Percentiles rank a stretch among this genome's conserved stretches.
Conservation (phyloP, 1,139 yeast species). For the Kodamaea anthophila region DNA sequence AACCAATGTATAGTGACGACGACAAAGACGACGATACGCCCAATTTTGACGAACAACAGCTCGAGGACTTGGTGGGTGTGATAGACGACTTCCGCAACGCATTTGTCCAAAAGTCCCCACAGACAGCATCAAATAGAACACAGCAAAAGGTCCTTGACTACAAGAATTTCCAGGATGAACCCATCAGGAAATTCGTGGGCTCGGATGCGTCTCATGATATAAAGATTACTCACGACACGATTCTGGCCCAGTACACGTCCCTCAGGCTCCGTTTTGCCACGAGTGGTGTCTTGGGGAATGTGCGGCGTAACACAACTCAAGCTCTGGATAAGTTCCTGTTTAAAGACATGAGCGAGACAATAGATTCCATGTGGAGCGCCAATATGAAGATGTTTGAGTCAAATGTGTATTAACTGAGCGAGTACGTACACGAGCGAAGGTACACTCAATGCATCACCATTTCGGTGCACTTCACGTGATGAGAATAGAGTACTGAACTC, state of each 20-base stretch:
- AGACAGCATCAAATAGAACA: constrained; percentile 18
- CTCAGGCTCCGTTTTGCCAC: constrained; percentile 31
- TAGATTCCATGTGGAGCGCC: constrained; percentile 10
- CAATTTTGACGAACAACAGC: constrained; percentile 4
- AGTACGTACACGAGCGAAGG: no score
- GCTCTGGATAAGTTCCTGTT: not conserved
- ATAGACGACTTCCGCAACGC: constrained; percentile 28
- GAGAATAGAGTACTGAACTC: no score
- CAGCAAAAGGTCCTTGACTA: constrained; percentile 35
- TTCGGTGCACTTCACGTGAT: no score
- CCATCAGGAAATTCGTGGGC: constrained; percentile 5
- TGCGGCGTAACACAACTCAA: no score
- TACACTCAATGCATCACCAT: no score
- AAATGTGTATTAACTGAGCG: no score
- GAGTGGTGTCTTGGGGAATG: constrained; percentile 12
- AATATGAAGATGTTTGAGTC: constrained; percentile 6
- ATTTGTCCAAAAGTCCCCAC: constrained; percentile 20
- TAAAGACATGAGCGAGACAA: not conserved
- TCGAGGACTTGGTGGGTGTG: constrained; percentile 14
- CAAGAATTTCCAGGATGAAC: constrained; percentile 20
- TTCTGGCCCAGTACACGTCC: constrained; percentile 32
- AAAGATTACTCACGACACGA: constrained; percentile 35
- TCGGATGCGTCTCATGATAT: constrained; percentile 10
- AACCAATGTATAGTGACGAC: constrained; percentile 1
- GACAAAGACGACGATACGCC: constrained; percentile 7